Evolutionary conservation across 2,329 filamentous ascomycete species (phyloP).

Genomic region (Ophiostoma quercus): DNA sequence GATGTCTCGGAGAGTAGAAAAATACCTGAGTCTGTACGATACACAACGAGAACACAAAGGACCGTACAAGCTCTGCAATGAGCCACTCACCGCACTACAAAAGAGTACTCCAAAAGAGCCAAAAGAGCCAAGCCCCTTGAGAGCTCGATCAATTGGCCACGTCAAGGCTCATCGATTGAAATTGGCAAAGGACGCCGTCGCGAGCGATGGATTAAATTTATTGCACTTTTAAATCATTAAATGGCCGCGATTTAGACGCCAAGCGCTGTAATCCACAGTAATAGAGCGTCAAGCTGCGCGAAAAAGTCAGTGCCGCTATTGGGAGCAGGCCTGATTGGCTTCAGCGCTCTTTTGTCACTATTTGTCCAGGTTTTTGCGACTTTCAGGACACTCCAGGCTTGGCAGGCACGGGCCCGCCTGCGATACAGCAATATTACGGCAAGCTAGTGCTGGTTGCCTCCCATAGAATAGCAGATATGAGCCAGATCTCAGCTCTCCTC

Average conservation of each 20-base stretch:
- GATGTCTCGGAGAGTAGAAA: constrained; percentile 9
- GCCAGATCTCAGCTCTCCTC: neutral
- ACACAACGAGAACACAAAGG: neutral
- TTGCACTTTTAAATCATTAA: neutral
- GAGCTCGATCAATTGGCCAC: neutral
- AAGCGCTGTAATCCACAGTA: neutral
- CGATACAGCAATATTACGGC: neutral
- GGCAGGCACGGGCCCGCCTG: constrained; percentile 9
- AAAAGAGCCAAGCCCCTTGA: neutral
- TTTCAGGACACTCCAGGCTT: neutral
- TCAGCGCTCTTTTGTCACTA: neutral
- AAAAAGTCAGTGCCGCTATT: neutral
- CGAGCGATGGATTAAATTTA: neutral
- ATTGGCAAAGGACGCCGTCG: neutral
- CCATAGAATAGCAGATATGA: neutral
- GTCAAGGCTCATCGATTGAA: neutral
- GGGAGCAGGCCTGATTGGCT: neutral
- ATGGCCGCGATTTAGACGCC: neutral
- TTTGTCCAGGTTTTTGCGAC: neutral
- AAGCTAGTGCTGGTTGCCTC: neutral
- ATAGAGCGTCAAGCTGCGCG: neutral
- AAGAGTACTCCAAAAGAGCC: neutral
- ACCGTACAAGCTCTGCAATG: neutral
- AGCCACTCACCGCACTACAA: neutral
- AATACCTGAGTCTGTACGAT: neutral